Base-by-base conservation (phyloP, 441 rosid genomes). In the Geranium incanum region DNA sequence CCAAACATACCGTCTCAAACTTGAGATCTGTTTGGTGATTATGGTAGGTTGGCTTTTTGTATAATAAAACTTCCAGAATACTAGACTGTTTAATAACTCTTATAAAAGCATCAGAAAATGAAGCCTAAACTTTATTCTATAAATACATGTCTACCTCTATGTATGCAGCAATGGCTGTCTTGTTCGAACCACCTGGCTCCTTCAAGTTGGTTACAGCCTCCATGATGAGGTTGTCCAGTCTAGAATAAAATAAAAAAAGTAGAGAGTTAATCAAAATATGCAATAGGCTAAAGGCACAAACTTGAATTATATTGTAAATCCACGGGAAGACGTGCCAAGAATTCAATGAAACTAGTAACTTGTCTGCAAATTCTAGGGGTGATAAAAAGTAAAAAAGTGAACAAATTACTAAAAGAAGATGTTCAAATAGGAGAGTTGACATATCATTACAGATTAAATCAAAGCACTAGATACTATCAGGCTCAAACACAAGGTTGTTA, bases 101-200 rank as follows among this genome's bases (percentile, higher is more conserved):
- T 28, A 28, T 28, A 28, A 28, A 28, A 28, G 33, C 33, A 28
- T 28, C 3, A 28, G 33, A 28, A 28, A 28, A 28, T 28, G 33
- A 28, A 28, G 33, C 33, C 33, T 28, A 28, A 28, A 28, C 33
- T 28, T 28, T 28, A 28, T 1, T 28, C 33, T 28, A 28, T 28
- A 28, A 28, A 28, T 28, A 28, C 33, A 28, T 28, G 33, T 28
- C 33, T 77, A 89, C 98, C 98, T 92, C 96, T 73, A 95, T 95
- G 80, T 86, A 92, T 70, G 90, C 73, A 74, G 91, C 91, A 69
- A 95, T 92, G 67, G 85, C 39, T 18, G 96, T 89, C 86, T 91
- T 92, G 74, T 87, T 15, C 5, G 95, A 92, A 79, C 99, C 99
- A 64, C 85, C 87, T 69, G 89, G 90, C 84, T 95, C 98, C 84